A percentile compares a stretch with the other conserved stretches of the same genome.
Conservation (phyloP, 768 basidiomycete species). For the Amanita inopinata region DNA sequence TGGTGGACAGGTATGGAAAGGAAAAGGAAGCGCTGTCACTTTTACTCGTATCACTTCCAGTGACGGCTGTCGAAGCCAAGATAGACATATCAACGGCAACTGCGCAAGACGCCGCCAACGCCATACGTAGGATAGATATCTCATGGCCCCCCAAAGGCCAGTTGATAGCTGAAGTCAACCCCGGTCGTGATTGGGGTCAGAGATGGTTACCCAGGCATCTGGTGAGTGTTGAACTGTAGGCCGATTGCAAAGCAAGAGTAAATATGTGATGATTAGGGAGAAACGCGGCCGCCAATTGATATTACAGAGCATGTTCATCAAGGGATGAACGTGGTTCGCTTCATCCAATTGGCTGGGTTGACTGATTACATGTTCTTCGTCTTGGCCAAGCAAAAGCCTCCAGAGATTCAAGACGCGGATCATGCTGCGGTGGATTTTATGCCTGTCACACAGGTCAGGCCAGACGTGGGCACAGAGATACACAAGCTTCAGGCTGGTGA, state of each 20-base stretch:
- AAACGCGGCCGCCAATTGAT: constrained; percentile 22
- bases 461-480: not conserved
- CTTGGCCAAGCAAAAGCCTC: constrained; percentile 18
- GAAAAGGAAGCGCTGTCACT: constrained; percentile 17
- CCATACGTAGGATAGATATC: constrained; percentile 17
- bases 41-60: constrained; percentile 21
- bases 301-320: constrained; percentile 30
- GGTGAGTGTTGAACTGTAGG: constrained; percentile 17
- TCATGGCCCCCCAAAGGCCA: constrained; percentile 38
- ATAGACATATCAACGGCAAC: constrained; percentile 12
- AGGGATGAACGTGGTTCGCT: constrained; percentile 38
- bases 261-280: constrained; percentile 14
- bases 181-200: constrained; percentile 19
- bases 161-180: constrained; percentile 37
- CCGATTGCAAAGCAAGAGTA: not conserved
- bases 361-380: constrained; percentile 35
- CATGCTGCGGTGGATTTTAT: not conserved
- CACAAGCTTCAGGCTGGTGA: not conserved
- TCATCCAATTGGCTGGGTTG: constrained; percentile 39
- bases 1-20: not conserved
- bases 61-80: constrained; percentile 13
- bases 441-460: not conserved
- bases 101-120: constrained; percentile 17
- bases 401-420: constrained; percentile 11
- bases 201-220: constrained; percentile 35